Conservation (phyloP, 176 grass and related monocot genomes). For the Oryza meridionalis region DNA sequence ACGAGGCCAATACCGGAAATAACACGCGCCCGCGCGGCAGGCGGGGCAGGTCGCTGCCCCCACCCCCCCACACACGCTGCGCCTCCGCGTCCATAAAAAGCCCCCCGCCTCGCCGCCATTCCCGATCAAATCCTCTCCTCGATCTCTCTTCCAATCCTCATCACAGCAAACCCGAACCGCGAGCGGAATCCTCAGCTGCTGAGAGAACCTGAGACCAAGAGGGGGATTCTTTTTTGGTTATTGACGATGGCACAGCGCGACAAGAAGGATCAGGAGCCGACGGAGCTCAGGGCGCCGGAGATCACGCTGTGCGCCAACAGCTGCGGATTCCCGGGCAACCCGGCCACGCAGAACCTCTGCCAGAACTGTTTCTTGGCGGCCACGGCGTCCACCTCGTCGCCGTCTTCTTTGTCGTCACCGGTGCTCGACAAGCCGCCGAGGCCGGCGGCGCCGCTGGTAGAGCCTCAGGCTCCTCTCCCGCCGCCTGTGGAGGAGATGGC, state of each 20-base stretch:
- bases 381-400: conserved; percentile 8
- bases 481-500: neutral
- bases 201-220: neutral
- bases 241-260: conserved; percentile 81
- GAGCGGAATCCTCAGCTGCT: neutral
- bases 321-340: conserved; percentile 83
- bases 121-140: neutral
- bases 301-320: conserved; percentile 85
- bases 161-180: neutral
- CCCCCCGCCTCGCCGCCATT: conserved; percentile 20
- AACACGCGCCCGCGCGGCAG: neutral
- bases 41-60: conserved; percentile 2
- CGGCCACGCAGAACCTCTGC: conserved; percentile 76
- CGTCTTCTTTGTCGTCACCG: neutral
- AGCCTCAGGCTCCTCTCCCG: neutral
- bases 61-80: no score
- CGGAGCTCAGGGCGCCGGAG: conserved; percentile 76
- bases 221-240: neutral
- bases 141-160: neutral
- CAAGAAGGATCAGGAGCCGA: conserved; percentile 70
- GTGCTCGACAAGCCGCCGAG: conserved; percentile 31
- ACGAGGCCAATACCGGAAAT: conserved; percentile 39
- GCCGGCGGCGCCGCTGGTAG: neutral
- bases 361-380: conserved; percentile 62
- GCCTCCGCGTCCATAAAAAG: conserved; percentile 29